Base-by-base conservation (phyloP, 345 rosid genomes). In the Bruguiera gymnorhiza region DNA sequence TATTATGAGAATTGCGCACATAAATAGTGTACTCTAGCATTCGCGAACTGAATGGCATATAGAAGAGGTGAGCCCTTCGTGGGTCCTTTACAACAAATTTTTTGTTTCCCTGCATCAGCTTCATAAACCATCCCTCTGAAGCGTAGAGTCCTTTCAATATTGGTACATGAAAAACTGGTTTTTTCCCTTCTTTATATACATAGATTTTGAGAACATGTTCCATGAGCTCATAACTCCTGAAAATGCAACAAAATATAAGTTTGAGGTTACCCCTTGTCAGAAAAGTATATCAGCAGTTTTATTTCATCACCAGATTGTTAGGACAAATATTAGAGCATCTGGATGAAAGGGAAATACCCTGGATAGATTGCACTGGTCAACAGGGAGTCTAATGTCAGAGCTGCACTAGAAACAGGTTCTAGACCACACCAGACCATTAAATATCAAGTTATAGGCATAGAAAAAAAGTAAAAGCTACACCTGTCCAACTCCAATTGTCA, bases 101-200 rank as follows among this genome's bases (percentile, higher is more conserved):
- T 73, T 82, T 89, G 70, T 80, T 89, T 67, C 86, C 88, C 83
- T 87, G 92, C 97, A 91, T 85, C 75, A 91, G 83, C 81, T 91
- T 95, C 99, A 95, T 95, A 75, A 95, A 95, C 99, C 99, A 95
- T 63, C 99, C 99, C 53, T 95, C 99, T 3, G 99, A 95, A 60
- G 97, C 99, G 78, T 95, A 91, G 67, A 95, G 75, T 70, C 99
- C 99, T 83, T 92, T 95, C 23, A 95, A 85, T 83, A 91, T 81
- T 6, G 97, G 97, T 43, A 81, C 79, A 72, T 95, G 99, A 73
- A 95, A 95, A 66, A 89, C 86, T 5, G 99, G 99, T 30, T 82
- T 91, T 65, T 55, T 84, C 36, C 99, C 99, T n/a, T 95, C 97
- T 68, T 80, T 87, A 57, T 95, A 95, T 18, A 88, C 79, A 21